Conservation (phyloP, 2,329 filamentous ascomycete species). For the Scedosporium dehoogii region DNA sequence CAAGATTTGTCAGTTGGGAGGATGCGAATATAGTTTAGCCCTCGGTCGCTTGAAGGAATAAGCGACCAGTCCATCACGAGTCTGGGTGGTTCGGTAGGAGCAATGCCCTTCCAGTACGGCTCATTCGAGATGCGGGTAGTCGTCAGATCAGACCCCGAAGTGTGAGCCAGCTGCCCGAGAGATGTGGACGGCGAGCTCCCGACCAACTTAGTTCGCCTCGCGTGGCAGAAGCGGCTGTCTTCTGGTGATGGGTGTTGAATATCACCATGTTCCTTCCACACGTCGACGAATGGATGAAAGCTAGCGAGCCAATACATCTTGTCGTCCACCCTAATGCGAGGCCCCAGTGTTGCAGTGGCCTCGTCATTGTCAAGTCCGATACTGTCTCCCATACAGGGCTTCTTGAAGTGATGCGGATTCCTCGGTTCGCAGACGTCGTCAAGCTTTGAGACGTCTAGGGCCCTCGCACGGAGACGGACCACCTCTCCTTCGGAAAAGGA, state of each 20-base stretch:
- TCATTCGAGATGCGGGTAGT: slow-evolving; percentile 34
- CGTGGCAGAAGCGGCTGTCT: neutral
- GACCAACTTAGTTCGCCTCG: neutral
- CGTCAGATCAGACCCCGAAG: slow-evolving; percentile 30
- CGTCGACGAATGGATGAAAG: slow-evolving; percentile 33
- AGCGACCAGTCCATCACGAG: slow-evolving; percentile 35
- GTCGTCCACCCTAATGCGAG: slow-evolving; percentile 26
- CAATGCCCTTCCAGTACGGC: slow-evolving; percentile 31
- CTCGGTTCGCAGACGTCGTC: slow-evolving; percentile 30
- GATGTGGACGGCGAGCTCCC: neutral
- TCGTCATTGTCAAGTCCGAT: slow-evolving; percentile 27
- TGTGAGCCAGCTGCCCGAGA: slow-evolving; percentile 26
- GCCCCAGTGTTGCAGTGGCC: slow-evolving; percentile 30
- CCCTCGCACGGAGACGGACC: slow-evolving; percentile 20
- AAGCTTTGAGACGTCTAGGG: slow-evolving; percentile 23
- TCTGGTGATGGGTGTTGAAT: slow-evolving; percentile 13
- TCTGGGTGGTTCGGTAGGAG: slow-evolving; percentile 26
- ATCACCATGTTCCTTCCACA: slow-evolving; percentile 17
- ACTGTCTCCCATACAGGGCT: slow-evolving; percentile 35
- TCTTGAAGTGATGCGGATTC: slow-evolving; percentile 31
- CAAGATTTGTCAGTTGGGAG: slow-evolving; percentile 10
- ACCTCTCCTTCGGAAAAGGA: neutral
- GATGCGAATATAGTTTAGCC: slow-evolving; percentile 29
- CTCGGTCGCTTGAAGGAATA: slow-evolving; percentile 27
- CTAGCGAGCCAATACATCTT: slow-evolving; percentile 31